Base-by-base conservation (phyloP, 257 asterid genomes). In the Przewalskia tangutica region DNA sequence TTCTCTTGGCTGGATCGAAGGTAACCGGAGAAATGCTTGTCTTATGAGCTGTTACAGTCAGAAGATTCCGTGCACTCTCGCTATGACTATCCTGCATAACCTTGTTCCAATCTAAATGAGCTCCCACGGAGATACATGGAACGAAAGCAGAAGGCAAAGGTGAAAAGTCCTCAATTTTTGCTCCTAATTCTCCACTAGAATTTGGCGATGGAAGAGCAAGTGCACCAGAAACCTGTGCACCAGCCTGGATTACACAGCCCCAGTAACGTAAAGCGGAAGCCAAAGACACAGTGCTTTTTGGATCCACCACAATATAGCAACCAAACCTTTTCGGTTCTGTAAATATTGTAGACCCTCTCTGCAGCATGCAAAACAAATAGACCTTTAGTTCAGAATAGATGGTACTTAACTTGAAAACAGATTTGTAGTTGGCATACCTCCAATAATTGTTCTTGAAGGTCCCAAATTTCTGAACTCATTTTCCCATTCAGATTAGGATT, bases 241-340 rank as follows among this genome's bases (percentile, higher is more conserved):
- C 99, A 27, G 97, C 96, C 91, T 95, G 98, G 85, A 95, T 90
- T 27, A 90, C 90, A 82, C 99, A 94, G 63, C 99, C 99, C 99
- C 99, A 94, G 84, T 88, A 89, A 14, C 98, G 96, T 77, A 88
- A 84, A 77, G 95, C 97, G 55, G 89, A 84, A 56, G 85, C 91
- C 66, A 87, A 18, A 40, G 98, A 95, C 6, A 86, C 11, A 10
- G 90, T 90, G 87, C 84, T 91, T 53, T 87, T 82, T 12, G 91
- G 91, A 70, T 94, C 90, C 91, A 91, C 86, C 88, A 94, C 91
- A 50, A 95, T 68, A 84, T 95, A 92, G 90, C 99, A 95, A 42
- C 97, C 89, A 84, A 95, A 92, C 11, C 78, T 92, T 23, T 65
- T 70, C 27, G 93, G 93, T 48, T 91, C 97, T 67, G 88, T 73